Base-by-base conservation (phyloP, 148 eudicot species). In the Mesembryanthemum crystallinum region DNA sequence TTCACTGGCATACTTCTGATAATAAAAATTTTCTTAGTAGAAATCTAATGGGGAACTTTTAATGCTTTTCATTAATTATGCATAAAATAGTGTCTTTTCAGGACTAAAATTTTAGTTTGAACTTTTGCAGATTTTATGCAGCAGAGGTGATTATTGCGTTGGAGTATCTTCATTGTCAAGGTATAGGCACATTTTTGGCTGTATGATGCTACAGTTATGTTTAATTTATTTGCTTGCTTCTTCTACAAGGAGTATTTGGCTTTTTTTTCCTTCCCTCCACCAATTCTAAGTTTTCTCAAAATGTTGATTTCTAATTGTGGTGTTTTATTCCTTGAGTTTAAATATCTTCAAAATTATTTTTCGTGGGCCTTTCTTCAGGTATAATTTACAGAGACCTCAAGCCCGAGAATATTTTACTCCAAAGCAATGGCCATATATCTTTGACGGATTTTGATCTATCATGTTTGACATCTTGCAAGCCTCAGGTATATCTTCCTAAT, bases 91-190 rank as follows among this genome's bases (percentile, higher is more conserved):
- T 23, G 6, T 67, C 2, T 18, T 64, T 7, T 78, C 52, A 27
- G n/a, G 23, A 29, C 72, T 83, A 28, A 79, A 28, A 47, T 47
- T 23, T 77, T 49, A 9, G 10, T 55, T 73, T 30, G 9, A 37
- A 66, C 73, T 27, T 45, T n/a, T 82, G 83, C 58, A 96, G 99
- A 79, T 96, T 96, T 83, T 96, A 89, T 76, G 98, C 97, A 23
- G 94, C 98, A 1, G 97, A 96, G 82, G 98, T 96, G 61, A 64
- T 96, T 33, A 82, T 91, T 83, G 99, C 98, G 33, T 84, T 96
- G 78, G 99, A 96, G 78, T 96, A 96, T 84, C 94, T 96, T 81
- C 99, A 96, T 82, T 96, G 99, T 80, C 98, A 91, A 92, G 99
- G 99, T 96, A 92, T 27, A 68, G 60, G 14, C 76, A 45, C 69